Evolutionary conservation across 768 basidiomycete genomes (phyloP), one percentile per base, ranked within the genome.

Genomic region (Collybia nuda): DNA sequence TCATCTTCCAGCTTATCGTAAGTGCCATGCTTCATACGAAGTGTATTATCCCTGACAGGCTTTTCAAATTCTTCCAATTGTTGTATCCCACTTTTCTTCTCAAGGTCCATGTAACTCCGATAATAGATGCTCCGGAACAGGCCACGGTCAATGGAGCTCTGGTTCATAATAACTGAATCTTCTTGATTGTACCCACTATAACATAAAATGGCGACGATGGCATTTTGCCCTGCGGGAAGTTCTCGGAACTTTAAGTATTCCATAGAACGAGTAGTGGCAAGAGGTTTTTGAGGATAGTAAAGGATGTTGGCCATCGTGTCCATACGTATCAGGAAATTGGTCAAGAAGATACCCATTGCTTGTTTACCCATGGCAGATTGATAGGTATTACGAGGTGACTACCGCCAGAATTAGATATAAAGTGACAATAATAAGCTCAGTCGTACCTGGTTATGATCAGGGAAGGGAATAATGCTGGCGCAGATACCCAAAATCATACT

Each of bases 141-240:
- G 52, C 97, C 96, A 51, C 97, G 90, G 64, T 99, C 96, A 58
- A 99, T 90, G 22, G 97, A 96, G 59, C 90, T 93, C 71, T 99
- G 97, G 67, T 98, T 98, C 96, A 99, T 98, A 73, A 99, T 98
- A 71, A 99, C 97, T 55, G 97, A 99, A 80, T 99, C 97, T 82
- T 98, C 97, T 72, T 99, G 97, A 68, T 99, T 99, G 73, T 99
- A 99, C 42, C 96, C 96, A 60, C 94, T 98, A 72, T 99, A 99
- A 64, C 95, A 98, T 48, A 98, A 76, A 62, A 99, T 98, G 11
- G 96, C 96, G 51, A 99, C 96, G 55, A 98, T 92, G 42, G 96
- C 96, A 63, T 99, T 99, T 71, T 98, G 96, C n/a, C 94, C 96
- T 15, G 96, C 96, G 46, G 96, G 96, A 22, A 99, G 82, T 65